Percentiles rank a stretch among this genome's conserved stretches.
Evolutionary conservation across 2,329 filamentous ascomycete species (phyloP).

Genomic region (Torrubiella hemipterigena): DNA sequence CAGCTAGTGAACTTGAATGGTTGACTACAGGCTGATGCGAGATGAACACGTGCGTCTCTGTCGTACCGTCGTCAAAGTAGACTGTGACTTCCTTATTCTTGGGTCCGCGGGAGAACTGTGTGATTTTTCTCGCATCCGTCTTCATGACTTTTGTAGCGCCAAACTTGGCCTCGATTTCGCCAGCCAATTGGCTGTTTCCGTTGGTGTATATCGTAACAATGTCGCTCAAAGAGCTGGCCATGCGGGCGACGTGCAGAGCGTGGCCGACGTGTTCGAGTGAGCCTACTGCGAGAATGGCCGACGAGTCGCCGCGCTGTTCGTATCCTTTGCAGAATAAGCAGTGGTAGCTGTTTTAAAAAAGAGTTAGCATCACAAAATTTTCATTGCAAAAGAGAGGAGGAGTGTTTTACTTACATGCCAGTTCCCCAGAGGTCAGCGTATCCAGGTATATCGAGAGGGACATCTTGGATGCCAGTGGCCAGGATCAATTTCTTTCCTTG

Average conservation of each 20-base stretch:
- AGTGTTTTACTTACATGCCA: conserved; percentile 22
- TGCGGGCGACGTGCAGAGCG: conserved; percentile 21
- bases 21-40: no score
- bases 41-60: no score
- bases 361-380: neutral
- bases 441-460: conserved; percentile 32
- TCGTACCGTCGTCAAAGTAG: no score
- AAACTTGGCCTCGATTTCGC: neutral
- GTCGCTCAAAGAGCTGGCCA: conserved; percentile 22
- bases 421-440: conserved; percentile 36
- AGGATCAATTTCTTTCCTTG: conserved; percentile 36
- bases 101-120: no score
- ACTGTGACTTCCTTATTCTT: no score
- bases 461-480: conserved; percentile 35
- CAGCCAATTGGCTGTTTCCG: conserved; percentile 12
- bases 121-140: conserved; percentile 1
- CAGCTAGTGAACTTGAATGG: conserved; percentile 23
- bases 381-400: neutral
- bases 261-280: conserved; percentile 12
- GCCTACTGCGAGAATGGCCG: conserved; percentile 26
- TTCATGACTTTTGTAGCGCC: neutral
- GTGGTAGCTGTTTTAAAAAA: conserved; percentile 34
- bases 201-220: conserved; percentile 33
- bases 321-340: conserved; percentile 43
- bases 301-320: conserved; percentile 30